Base-by-base conservation (phyloP, 331 rosid species). In the Saraca asoca region DNA sequence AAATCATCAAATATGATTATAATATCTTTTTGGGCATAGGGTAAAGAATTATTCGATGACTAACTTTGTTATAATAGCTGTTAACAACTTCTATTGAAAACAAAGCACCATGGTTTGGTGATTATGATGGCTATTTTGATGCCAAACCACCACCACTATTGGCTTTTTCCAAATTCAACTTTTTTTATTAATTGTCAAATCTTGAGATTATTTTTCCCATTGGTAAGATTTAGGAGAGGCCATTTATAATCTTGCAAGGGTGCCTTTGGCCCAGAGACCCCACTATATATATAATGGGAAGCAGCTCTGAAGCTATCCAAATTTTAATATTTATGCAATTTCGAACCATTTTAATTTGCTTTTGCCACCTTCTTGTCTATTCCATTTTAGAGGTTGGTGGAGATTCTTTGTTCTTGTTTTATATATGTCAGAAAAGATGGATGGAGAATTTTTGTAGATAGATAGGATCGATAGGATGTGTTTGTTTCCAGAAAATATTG, bases 211-310 rank as follows among this genome's bases (percentile, higher is more conserved):
- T 64, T 19, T 7, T 16, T 58, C 17, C 43, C 43, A 39, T 39
- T 39, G 43, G 43, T 64, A 70, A 58, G 51, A 24, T 24, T 24
- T 24, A 24, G 31, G 31, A 24, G 31, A 3, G 31, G 31, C 2
- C 31, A 1, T 24, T 3, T 24, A 3, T 24, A 24, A 3, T 24
- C 64, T 58, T 58, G 39, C 29, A 62, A 54, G 79, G 69, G 31
- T 44, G 58, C 66, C 72, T 63, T 80, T 72, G 75, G 72, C 45
- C 50, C 13, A 57, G 24, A 71, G 85, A 76, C 85, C 88, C 85
- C 78, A 74, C 70, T 16, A 31, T n/a, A n/a, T n/a, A n/a, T n/a
- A n/a, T 8, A 64, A 57, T 5, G 62, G 55, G 77, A 68, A 78
- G 60, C 53, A 73, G 75, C 62, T 14, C 0, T 29, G 77, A 70